These are phyloP conservation scores for Candida sp. DNA, from an alignment of 1,139 yeast genomes.

Conservation along the genomic window DNA sequence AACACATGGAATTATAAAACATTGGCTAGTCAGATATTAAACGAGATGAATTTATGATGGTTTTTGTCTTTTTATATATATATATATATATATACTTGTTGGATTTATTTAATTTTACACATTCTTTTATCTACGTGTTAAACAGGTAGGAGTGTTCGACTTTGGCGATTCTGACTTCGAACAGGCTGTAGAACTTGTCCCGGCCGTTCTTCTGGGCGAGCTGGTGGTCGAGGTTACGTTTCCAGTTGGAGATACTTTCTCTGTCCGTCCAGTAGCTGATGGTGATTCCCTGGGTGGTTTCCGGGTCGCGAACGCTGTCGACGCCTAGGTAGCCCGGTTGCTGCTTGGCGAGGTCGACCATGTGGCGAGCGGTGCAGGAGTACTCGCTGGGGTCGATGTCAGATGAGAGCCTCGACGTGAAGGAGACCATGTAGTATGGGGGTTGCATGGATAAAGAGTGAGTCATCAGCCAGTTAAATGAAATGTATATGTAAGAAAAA, in stretches of 20 bases:
- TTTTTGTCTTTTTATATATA: constrained; percentile 1
- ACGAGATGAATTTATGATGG: constrained; percentile 67
- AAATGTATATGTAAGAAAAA: not conserved
- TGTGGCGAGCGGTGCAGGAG: constrained; percentile 7
- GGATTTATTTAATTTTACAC: not conserved
- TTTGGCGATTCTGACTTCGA: constrained; percentile 16
- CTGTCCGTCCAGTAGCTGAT: constrained; percentile 21
- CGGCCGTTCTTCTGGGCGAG: constrained; percentile 18
- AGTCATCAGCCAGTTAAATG: not conserved
- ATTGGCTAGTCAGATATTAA: constrained; percentile 86
- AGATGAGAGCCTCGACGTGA: constrained; percentile 10
- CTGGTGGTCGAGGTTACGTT: constrained; percentile 17
- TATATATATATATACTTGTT: constrained; percentile 1
- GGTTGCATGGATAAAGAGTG: not conserved
- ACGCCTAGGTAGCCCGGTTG: constrained; percentile 20
- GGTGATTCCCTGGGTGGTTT: constrained; percentile 18
- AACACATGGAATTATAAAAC: constrained; percentile 97
- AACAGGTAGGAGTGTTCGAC: constrained; percentile 19
- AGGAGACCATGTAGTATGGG: constrained; percentile 20
- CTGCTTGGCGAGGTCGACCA: constrained; percentile 16
- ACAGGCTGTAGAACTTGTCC: constrained; percentile 15
- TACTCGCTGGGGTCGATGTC: constrained; percentile 12
- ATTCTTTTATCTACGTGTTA: not conserved
- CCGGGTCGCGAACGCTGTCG: constrained; percentile 17
- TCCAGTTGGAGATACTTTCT: constrained; percentile 17